Percentiles rank a stretch among this genome's conserved stretches.
Evolutionary conservation across 192 early-diverging fungal genomes (phyloP).

Genomic region (Backusella liffmaniae): DNA sequence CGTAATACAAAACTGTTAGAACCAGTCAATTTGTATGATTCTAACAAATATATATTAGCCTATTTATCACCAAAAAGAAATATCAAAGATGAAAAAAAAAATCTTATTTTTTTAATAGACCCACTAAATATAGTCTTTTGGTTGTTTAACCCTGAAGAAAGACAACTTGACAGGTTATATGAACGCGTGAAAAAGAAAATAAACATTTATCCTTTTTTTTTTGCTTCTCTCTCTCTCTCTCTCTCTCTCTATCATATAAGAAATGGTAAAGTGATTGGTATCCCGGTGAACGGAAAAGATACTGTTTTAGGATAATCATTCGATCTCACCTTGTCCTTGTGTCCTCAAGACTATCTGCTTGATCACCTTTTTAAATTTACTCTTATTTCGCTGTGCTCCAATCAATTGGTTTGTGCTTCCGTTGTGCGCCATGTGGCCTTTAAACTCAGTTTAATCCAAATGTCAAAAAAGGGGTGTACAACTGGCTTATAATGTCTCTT

Average conservation of each 20-base stretch:
- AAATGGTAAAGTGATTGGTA: neutral
- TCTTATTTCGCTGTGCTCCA: neutral
- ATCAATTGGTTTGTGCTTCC: neutral
- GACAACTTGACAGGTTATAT: neutral
- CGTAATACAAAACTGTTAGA: neutral
- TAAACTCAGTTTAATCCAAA: neutral
- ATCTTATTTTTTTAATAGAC: neutral
- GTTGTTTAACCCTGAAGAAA: neutral
- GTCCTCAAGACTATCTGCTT: neutral
- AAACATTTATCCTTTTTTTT: neutral
- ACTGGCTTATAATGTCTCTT: neutral
- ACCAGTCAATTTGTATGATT: neutral
- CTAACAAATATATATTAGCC: neutral
- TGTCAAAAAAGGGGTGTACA: neutral
- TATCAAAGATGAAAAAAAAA: neutral
- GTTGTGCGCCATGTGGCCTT: conserved; percentile 6
- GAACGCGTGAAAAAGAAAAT: neutral
- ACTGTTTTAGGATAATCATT: conserved; percentile 3
- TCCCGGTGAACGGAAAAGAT: neutral
- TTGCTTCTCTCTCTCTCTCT: neutral
- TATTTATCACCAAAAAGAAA: neutral
- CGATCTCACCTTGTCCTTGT: conserved; percentile 4
- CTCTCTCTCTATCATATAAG: no score
- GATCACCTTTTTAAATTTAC: conserved; percentile 3
- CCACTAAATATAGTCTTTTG: no score